Evolutionary conservation across 179 eudicot species (phyloP).

Genomic region (Vitellaria paradoxa): DNA sequence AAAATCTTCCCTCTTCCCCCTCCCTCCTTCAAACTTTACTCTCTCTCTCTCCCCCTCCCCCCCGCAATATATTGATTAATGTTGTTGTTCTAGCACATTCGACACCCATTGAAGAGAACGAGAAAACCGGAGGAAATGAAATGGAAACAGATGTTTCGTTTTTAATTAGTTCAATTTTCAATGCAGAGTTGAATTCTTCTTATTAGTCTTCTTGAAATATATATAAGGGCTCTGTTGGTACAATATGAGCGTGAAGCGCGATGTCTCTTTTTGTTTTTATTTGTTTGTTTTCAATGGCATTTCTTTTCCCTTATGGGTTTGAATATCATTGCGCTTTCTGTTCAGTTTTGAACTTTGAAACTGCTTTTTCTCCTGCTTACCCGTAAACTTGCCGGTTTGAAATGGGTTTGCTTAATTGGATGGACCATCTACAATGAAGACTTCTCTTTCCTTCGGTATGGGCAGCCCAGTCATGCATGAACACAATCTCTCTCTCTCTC

Average conservation of each 20-base stretch:
- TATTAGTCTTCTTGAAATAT: not conserved
- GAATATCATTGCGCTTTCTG: not conserved
- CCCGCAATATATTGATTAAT: not conserved
- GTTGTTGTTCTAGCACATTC: not conserved
- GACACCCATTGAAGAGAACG: slow-evolving; percentile 4
- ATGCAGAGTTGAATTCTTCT: not conserved
- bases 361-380: slow-evolving; percentile 14
- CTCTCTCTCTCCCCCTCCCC: not conserved
- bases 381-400: slow-evolving; percentile 17
- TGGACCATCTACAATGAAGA: slow-evolving; percentile 4
- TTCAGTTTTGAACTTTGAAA: not conserved
- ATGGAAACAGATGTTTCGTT: slow-evolving; percentile 6
- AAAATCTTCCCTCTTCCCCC: no score
- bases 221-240: not conserved
- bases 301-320: not conserved
- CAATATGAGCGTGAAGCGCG: not conserved
- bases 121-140: slow-evolving; percentile 1
- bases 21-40: not conserved
- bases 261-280: not conserved
- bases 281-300: not conserved
- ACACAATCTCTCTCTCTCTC: slow-evolving; percentile 6
- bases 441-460: slow-evolving; percentile 3
- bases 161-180: slow-evolving; percentile 1
- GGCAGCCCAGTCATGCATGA: slow-evolving; percentile 13
- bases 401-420: slow-evolving; percentile 6